Base-by-base conservation (phyloP, 345 rosid species). In the Corchorus olitorius region DNA sequence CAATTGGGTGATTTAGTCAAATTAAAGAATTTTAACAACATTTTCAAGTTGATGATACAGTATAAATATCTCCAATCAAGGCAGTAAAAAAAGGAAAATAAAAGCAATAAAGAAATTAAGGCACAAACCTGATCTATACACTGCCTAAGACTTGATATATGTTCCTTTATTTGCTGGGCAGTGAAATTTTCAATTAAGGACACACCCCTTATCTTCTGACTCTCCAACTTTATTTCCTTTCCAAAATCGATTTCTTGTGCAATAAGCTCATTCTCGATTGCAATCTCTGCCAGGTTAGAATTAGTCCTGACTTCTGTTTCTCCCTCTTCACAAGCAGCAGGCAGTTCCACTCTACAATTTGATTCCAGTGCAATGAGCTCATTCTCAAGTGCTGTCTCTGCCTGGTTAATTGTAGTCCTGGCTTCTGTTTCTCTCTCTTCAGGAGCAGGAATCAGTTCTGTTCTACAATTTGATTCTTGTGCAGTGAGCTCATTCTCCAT, bases 111-210 rank as follows among this genome's bases (percentile, higher is more conserved):
- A 45, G 1, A 73, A 15, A 16, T 58, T 67, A 14, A 48, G 35
- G 59, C 53, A 50, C 76, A 56, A 69, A 86, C 92, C 90, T 83
- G 81, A 43, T 58, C 63, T 60, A 75, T 77, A 45, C 59, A 54
- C 64, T 74, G 77, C 68, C 52, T 70, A 41, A 90, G 88, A 76
- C 88, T 85, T 78, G 78, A 74, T 58, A 90, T 39, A 71, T 88
- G 92, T 64, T 77, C 75, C 72, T 75, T 74, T 72, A 90, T 82
- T 58, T 86, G 86, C 55, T 81, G 85, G 62, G 83, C 82, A 13
- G 86, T 82, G 81, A 86, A 84, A 75, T 71, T 69, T 66, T 89
- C 93, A 11, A 75, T 73, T 61, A 86, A 64, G 58, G 90, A 88
- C 43, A 76, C 84, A 80, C 76, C 86, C 37, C 76, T 73, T 73